Evolutionary conservation across 768 basidiomycete genomes (phyloP), one percentile per base, ranked within the genome.

Genomic region (Sistotremastrum suecicum): DNA sequence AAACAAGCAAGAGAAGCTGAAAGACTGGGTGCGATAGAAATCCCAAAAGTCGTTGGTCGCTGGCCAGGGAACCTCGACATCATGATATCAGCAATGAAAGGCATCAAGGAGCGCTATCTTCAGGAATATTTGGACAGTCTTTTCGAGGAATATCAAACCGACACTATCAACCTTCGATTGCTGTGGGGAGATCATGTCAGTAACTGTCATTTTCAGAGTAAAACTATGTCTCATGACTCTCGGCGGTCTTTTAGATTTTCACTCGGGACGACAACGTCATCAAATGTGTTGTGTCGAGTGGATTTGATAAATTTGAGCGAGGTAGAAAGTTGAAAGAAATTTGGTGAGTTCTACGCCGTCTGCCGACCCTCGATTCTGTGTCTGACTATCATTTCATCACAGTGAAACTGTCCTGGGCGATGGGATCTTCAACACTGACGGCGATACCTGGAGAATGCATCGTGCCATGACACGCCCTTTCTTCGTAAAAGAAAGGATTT

Each of bases 61-160:
- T 82, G 79, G 78, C 82, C 80, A 4, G 83, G 83, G n/a, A 84
- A 84, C 56, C 61, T 84, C 53, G 83, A 86, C 53, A 58, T 84
- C 41, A 67, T 82, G 47, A 54, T 81, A 40, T 64, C 60, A 45
- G 71, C 79, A 65, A 66, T 72, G 53, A 63, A 63, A 20, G 71
- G 73, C 0, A 71, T 76, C 58, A 69, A 72, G 51, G 74, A 68
- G 28, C 69, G 69, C 53, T 84, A 84, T 57, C 68, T 74, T 39
- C 74, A 79, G 44, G 75, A 75, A 3, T 82, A 81, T 50, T 66
- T 73, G 12, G 66, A 72, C 20, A 20, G 20, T 20, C 66, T 83
- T 11, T 81, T 83, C 49, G 67, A 80, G 51, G 76, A 83, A 57
- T 81, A 83, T 52, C 69, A 76, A 43, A 75, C 72, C 50, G 82